Conservation (phyloP, 2,329 filamentous ascomycete species). For the Reticulascus tulasneorum region DNA sequence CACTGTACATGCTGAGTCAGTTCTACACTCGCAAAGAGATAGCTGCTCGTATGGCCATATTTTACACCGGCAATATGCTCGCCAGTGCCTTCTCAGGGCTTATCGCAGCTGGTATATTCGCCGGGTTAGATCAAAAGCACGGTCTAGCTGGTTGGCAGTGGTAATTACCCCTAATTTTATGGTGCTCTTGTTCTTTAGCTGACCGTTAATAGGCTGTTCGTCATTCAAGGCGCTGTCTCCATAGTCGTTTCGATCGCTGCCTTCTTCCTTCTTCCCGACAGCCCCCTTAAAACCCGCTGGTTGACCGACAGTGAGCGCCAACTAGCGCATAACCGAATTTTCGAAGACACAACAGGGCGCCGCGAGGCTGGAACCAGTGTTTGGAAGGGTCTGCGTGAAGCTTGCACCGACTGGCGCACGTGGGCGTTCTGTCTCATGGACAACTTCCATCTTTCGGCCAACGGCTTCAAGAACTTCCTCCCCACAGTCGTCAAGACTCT, state of each 20-base stretch:
- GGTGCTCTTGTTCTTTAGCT: neutral
- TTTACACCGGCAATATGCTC: constrained; percentile 40
- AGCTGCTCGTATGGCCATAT: constrained; percentile 32
- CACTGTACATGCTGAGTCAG: constrained; percentile 14
- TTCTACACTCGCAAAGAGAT: constrained; percentile 15
- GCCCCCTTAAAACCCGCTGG: constrained; percentile 32
- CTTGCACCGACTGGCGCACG: constrained; percentile 39
- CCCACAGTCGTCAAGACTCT: constrained; percentile 36
- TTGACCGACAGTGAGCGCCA: constrained; percentile 36
- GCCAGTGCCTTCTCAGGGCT: constrained; percentile 41
- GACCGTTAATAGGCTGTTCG: constrained; percentile 27
- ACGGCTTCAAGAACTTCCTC: constrained; percentile 36
- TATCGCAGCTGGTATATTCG: constrained; percentile 38
- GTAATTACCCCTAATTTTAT: constrained; percentile 15
- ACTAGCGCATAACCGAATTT: constrained; percentile 32
- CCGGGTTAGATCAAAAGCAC: constrained; percentile 33
- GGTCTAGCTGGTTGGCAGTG: constrained; percentile 39
- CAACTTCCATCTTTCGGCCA: constrained; percentile 46
- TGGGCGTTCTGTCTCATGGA: constrained; percentile 49
- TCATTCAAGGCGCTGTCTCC: constrained; percentile 35
- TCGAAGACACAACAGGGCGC: constrained; percentile 24
- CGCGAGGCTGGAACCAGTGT: constrained; percentile 34
- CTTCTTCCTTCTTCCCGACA: constrained; percentile 34
- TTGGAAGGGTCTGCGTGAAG: constrained; percentile 38
- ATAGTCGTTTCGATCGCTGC: constrained; percentile 29